Base-by-base conservation (phyloP, 2,329 filamentous ascomycete species). In the Lecanicillium sp. region DNA sequence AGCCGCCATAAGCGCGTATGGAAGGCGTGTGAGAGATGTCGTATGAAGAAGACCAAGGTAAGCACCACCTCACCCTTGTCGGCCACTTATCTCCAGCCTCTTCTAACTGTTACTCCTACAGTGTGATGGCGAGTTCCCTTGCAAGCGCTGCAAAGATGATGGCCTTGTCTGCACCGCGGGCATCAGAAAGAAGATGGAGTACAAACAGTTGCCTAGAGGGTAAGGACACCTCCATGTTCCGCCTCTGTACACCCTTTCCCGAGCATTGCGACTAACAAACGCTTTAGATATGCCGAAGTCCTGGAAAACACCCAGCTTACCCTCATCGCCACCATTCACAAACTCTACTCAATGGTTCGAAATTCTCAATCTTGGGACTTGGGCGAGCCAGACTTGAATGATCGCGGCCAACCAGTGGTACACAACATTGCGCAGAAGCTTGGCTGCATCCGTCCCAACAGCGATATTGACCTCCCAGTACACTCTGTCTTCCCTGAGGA, bases 31-130 rank as follows among this genome's bases (percentile, higher is more conserved):
- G 75, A 80, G 58, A 64, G 77, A 47, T 81, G 76, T 63, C 64
- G 76, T 47, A 80, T 80, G 74, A 81, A 80, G 67, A 81, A 81
- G 65, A 81, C 77, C 38, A 80, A 80, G 75, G 75, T 77, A 59
- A 35, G 43, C 46, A 17, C 14, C 18, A 20, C 17, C 34, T 44
- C n/a, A 37, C 36, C 16, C 14, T 15, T 30, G 17, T 31, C 34
- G 28, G 36, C 20, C 42, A 17, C 19, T 25, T 14, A 40, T 43
- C 46, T 45, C 47, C 45, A 32, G 9, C 13, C 28, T 16, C 20
- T 45, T 49, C 51, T 38, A 40, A 37, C 35, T 11, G 7, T 11
- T 25, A 25, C 22, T 11, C 22, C 22, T 35, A 27, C 15, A 79
- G 75, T 80, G 76, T 51, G 75, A 80, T 46, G 76, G 76, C 44